Evolutionary conservation across 140 eudicot genomes (phyloP), one percentile per base, ranked within the genome.

Genomic region (Ambrosia hybrid): DNA sequence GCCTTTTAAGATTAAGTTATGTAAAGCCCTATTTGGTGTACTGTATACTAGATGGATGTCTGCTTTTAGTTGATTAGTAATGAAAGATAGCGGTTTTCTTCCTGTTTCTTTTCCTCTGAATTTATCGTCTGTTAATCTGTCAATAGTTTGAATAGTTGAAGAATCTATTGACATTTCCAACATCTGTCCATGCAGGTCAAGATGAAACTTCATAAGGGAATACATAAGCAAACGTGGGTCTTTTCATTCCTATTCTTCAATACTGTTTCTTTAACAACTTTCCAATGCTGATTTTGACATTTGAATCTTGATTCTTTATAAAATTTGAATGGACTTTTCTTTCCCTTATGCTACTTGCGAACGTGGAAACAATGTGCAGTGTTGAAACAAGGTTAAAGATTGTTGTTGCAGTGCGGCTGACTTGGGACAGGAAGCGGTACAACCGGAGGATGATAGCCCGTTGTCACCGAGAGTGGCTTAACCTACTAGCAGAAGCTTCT

Each of bases 161-260:
- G 46, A 41, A 41, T 8, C 8, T 41, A 41, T 62, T 49, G 12
- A 52, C 48, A 67, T 38, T 2, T 14, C n/a, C 30, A 37, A 9
- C 51, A 39, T 64, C 52, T 64, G 52, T 64, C 6, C 1, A 3
- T 64, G 69, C 69, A 64, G 69, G 88, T 91, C 71, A 91, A 75
- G 78, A 86, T 84, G 95, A 88, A 91, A 85, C 81, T 91, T 65
- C 71, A 43, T 34, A 84, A 76, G 62, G 61, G 77, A 61, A 90
- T 91, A 49, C 97, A 88, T 88, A 84, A 86, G 78, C 93, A 91
- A 74, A 88, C 86, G 95, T 86, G 5, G 37, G 80, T 76, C 9
- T 3, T 63, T 60, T 56, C 13, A 45, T 79, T 15, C 13, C 7
- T 33, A 11, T 48, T 48, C 30, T 67, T 67, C 57, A 67, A 9